phyloP scores from a whole-genome alignment of 2,329 filamentous ascomycete species.

The Ophiocordyceps camponoti-rufipedis region DNA sequence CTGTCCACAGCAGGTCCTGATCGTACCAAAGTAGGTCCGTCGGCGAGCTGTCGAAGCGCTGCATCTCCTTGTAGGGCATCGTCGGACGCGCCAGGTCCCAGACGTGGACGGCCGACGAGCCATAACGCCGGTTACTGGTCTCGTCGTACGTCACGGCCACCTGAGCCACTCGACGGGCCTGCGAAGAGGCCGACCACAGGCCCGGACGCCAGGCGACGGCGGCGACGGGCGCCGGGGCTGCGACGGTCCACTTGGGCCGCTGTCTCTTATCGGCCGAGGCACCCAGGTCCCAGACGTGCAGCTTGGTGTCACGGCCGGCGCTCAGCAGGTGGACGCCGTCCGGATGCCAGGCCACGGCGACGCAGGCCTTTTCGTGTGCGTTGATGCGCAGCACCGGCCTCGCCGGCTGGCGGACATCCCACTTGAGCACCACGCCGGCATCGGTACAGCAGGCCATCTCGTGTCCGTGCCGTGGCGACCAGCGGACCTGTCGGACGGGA shows the following conservation, averaged over 20 bases:
- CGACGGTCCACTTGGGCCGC: conserved; percentile 43
- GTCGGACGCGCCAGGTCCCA: conserved; percentile 52
- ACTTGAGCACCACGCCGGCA: conserved; percentile 41
- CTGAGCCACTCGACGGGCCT: conserved; percentile 40
- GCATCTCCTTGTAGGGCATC: conserved; percentile 48
- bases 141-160: conserved; percentile 45
- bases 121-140: conserved; percentile 30
- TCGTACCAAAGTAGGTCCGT: conserved; percentile 43
- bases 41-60: conserved; percentile 39
- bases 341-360: conserved; percentile 47
- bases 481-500: conserved; percentile 41
- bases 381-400: conserved; percentile 39
- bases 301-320: conserved; percentile 40
- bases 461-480: conserved; percentile 43
- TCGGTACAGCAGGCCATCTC: conserved; percentile 48
- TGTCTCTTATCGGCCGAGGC: conserved; percentile 41
- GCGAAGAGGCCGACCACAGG: conserved; percentile 45
- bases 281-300: conserved; percentile 48
- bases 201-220: conserved; percentile 45
- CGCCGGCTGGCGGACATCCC: conserved; percentile 38
- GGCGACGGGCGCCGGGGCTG: conserved; percentile 40
- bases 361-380: conserved; percentile 41
- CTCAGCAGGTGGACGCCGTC: conserved; percentile 49
- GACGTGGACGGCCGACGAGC: conserved; percentile 41
- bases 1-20: conserved; percentile 48